A percentile compares a stretch with the other conserved stretches of the same genome.
These are phyloP conservation scores for Lasiodiplodia theobromae DNA, from an alignment of 2,329 filamentous ascomycete species.

Conservation along the genomic window DNA sequence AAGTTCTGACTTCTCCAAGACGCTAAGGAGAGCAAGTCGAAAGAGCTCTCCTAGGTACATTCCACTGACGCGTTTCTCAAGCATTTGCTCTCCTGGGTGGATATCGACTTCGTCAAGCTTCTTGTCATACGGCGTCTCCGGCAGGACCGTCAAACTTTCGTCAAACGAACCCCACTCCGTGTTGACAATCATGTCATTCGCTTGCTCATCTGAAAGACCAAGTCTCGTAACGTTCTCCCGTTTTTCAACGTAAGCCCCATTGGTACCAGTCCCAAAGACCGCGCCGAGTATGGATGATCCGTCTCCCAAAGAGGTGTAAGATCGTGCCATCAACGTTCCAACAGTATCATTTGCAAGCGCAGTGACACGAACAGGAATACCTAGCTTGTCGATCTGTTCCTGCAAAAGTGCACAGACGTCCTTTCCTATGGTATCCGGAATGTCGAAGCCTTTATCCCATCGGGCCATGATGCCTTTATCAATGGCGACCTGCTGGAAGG, in stretches of 20 bases:
- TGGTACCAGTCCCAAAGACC: conserved; percentile 93
- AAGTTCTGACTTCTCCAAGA: conserved; percentile 73
- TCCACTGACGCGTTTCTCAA: conserved; percentile 96
- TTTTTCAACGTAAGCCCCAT: conserved; percentile 92
- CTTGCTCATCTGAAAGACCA: not conserved
- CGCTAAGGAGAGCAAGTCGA: conserved; percentile 74
- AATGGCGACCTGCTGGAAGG: conserved; percentile 90
- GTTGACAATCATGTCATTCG: conserved; percentile 80
- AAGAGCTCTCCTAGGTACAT: conserved; percentile 98
- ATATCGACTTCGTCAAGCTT: conserved; percentile 54
- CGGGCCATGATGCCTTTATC: conserved; percentile 91
- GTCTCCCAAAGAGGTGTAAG: conserved; percentile 84
- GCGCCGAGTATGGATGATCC: conserved; percentile 72
- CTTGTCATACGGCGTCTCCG: conserved; percentile 72
- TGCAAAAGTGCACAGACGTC: conserved; percentile 92
- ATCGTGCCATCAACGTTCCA: conserved; percentile 87
- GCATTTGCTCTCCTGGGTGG: conserved; percentile 70
- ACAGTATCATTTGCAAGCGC: conserved; percentile 94
- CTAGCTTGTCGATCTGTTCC: conserved; percentile 72
- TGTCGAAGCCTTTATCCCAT: conserved; percentile 98
- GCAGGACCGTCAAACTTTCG: conserved; percentile 88
- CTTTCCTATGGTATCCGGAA: conserved; percentile 86
- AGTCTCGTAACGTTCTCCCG: conserved; percentile 78
- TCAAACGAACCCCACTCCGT: conserved; percentile 98
- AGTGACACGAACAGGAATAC: conserved; percentile 83